Percentiles rank a stretch among this genome's conserved stretches.
phyloP scores from a whole-genome alignment of 108 stramenopile genomes.

The Cyclotella atomus region DNA sequence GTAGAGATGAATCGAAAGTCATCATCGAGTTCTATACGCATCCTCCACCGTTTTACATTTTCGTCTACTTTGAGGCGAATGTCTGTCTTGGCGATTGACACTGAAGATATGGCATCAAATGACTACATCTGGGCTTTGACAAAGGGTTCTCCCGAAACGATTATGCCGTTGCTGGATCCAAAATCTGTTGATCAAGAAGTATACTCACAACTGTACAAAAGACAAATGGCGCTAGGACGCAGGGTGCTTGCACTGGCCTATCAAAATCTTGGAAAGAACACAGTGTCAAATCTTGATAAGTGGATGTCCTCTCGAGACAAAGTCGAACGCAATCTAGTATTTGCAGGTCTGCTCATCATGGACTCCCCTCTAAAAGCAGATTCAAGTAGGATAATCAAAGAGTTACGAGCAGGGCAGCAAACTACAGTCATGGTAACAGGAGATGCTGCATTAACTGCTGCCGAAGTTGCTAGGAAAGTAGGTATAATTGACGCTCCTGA shows the following conservation, averaged over 20 bases:
- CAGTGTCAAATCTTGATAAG: constrained; percentile 24
- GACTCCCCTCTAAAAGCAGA: constrained; percentile 94
- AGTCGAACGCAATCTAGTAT: constrained; percentile 74
- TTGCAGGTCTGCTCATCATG: constrained; percentile 94
- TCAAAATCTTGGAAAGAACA: constrained; percentile 43
- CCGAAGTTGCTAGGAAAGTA: constrained; percentile 90
- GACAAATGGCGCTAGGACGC: constrained; percentile 86
- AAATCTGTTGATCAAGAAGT: constrained; percentile 58
- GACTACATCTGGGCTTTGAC: constrained; percentile 60
- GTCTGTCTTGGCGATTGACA: constrained; percentile 69
- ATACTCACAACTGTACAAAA: constrained; percentile 75
- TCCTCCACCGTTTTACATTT: constrained; percentile 86
- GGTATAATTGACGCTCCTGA: constrained; percentile 59
- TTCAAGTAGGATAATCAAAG: constrained; percentile 80
- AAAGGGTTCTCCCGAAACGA: constrained; percentile 96
- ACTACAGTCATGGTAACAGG: constrained; percentile 95
- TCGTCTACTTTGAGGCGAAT: constrained; percentile 89
- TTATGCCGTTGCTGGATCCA: constrained; percentile 70
- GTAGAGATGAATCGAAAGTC: constrained; percentile 21
- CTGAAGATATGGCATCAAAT: constrained; percentile 26
- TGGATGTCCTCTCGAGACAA: constrained; percentile 50
- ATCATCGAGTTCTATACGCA: constrained; percentile 21
- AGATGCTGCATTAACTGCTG: constrained; percentile 94
- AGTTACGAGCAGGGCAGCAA: constrained; percentile 75
- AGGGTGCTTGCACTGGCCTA: constrained; percentile 90